Conservation (phyloP, 441 rosid genomes). For the Jatropha multifida region DNA sequence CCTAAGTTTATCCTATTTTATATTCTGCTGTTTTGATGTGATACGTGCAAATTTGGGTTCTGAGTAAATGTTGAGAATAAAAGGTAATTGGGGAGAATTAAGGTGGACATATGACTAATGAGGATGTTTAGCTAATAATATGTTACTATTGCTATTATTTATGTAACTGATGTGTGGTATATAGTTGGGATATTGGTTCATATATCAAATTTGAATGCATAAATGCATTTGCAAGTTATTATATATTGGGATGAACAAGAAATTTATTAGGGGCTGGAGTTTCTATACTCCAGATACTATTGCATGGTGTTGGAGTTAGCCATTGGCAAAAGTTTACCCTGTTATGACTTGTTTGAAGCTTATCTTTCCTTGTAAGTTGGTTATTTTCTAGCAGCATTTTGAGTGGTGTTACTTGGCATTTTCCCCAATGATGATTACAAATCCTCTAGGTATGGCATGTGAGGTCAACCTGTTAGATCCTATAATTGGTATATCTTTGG, state of each 20-base stretch:
- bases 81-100: not conserved
- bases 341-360: not conserved
- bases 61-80: not conserved
- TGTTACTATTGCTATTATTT: not conserved
- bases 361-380: not conserved
- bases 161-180: not conserved
- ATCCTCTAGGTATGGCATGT: too few relatives aligned
- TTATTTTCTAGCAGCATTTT: not conserved
- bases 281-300: not conserved
- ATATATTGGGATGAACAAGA: not conserved
- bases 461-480: too few relatives aligned
- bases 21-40: not conserved
- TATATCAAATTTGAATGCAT: not conserved
- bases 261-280: not conserved
- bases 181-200: not conserved
- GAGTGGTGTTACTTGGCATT: too few relatives aligned
- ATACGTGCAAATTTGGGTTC: slow-evolving; percentile 2
- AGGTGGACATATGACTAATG: not conserved
- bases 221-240: not conserved
- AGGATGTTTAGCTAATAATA: not conserved
- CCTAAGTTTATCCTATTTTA: not conserved
- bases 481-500: too few relatives aligned
- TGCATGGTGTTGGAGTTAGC: not conserved
- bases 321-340: not conserved
- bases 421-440: too few relatives aligned